A percentile compares a stretch with the other conserved stretches of the same genome.
phyloP scores from a whole-genome alignment of 768 basidiomycete genomes.

The Suillus occidentalis region DNA sequence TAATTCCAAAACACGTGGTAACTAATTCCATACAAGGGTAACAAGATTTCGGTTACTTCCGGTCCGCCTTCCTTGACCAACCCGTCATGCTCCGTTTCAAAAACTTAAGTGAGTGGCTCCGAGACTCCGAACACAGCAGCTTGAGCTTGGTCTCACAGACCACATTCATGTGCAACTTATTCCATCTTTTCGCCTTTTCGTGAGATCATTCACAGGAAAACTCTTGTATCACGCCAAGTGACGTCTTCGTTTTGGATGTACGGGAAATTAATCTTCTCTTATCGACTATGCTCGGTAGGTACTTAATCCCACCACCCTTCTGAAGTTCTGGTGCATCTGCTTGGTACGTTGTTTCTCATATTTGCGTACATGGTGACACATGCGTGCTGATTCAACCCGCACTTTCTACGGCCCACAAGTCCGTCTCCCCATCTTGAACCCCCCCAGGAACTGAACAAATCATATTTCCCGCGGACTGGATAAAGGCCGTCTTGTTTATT shows the following conservation, averaged over 20 bases:
- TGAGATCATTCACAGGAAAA: background rate
- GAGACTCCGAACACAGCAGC: background rate
- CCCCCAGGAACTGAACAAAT: background rate
- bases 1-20: conserved; percentile 1
- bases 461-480: background rate
- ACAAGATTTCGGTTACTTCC: background rate
- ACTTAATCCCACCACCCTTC: background rate
- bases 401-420: background rate
- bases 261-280: conserved; percentile 3
- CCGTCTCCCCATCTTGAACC: background rate
- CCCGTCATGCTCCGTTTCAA: background rate
- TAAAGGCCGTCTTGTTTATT: background rate
- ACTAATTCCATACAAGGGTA: background rate
- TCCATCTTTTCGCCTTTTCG: background rate
- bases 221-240: background rate
- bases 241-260: background rate
- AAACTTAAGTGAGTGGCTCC: background rate
- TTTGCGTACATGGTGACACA: background rate
- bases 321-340: background rate
- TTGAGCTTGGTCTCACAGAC: background rate
- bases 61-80: background rate
- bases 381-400: background rate
- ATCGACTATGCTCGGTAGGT: background rate
- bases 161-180: background rate
- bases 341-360: background rate